These are phyloP conservation scores for Lasiosphaeris hirsuta DNA, from an alignment of 495 filamentous ascomycete genomes.

Conservation along the genomic window DNA sequence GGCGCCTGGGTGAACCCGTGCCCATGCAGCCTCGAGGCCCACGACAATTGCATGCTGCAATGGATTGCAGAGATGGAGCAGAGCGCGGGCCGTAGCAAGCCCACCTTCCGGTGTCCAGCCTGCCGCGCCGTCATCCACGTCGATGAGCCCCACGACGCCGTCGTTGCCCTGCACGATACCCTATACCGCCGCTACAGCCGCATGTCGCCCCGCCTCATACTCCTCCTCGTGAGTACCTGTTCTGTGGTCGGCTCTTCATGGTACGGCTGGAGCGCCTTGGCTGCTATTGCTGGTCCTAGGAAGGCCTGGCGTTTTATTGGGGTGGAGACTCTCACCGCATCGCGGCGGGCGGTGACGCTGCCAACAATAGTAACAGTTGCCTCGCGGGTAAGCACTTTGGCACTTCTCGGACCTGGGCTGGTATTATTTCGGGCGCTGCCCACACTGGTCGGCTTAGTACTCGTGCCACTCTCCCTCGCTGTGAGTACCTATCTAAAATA, in stretches of 20 bases:
- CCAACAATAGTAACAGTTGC: not conserved
- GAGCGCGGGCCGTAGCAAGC: constrained; percentile 46
- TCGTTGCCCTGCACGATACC: constrained; percentile 57
- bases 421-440: constrained; percentile 34
- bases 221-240: constrained; percentile 52
- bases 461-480: constrained; percentile 33
- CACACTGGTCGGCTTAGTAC: constrained; percentile 25
- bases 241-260: constrained; percentile 41
- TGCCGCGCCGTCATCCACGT: constrained; percentile 81
- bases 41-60: constrained; percentile 83
- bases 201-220: constrained; percentile 57
- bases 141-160: constrained; percentile 63
- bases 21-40: constrained; percentile 81
- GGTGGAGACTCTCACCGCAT: not conserved
- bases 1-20: constrained; percentile 83
- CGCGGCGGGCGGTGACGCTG: not conserved
- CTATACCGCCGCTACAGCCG: constrained; percentile 53
- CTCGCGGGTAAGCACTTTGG: constrained; percentile 22
- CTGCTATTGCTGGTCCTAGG: constrained; percentile 37
- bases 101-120: constrained; percentile 75
- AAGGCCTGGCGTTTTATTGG: constrained; percentile 9
- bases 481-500: constrained; percentile 22
- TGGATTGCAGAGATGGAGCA: constrained; percentile 83
- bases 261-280: constrained; percentile 36
- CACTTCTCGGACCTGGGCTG: constrained; percentile 39